Conservation (phyloP, 2,329 filamentous ascomycete genomes). For the Fusarium palustre region DNA sequence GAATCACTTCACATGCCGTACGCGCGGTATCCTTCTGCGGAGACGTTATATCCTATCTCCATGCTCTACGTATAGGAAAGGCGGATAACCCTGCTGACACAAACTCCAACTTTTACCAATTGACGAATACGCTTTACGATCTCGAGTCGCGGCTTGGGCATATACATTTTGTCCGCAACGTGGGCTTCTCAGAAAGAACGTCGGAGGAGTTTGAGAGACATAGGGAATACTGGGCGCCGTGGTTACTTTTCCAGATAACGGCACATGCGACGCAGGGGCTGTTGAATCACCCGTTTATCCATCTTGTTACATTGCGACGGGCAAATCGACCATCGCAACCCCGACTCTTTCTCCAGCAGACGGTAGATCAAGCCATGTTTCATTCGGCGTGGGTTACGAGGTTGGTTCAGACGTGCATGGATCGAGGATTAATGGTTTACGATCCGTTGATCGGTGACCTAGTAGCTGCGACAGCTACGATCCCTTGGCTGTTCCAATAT, state of each 20-base stretch:
- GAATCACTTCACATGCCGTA: slow-evolving; percentile 35
- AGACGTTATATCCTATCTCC: slow-evolving; percentile 35
- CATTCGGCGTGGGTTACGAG: slow-evolving; percentile 41
- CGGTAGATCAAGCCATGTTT: slow-evolving; percentile 43
- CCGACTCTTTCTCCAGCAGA: slow-evolving; percentile 33
- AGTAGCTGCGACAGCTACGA: slow-evolving; percentile 41
- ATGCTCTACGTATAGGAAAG: slow-evolving; percentile 31
- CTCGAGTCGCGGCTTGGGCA: slow-evolving; percentile 26
- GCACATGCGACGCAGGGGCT: slow-evolving; percentile 36
- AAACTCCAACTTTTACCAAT: slow-evolving; percentile 37
- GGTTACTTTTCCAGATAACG: slow-evolving; percentile 37
- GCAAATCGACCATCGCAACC: slow-evolving; percentile 30
- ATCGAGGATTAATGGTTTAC: slow-evolving; percentile 30
- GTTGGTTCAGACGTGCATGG: slow-evolving; percentile 39
- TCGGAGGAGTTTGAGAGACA: slow-evolving; percentile 28
- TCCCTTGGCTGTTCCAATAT: slow-evolving; percentile 44
- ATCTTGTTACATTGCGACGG: slow-evolving; percentile 32
- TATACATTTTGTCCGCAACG: slow-evolving; percentile 41
- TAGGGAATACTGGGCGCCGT: slow-evolving; percentile 41
- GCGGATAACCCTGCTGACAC: slow-evolving; percentile 34
- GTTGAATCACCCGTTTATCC: slow-evolving; percentile 41
- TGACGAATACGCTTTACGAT: slow-evolving; percentile 39
- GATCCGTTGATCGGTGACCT: slow-evolving; percentile 39
- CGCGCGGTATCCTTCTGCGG: slow-evolving; percentile 33
- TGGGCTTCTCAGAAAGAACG: slow-evolving; percentile 37